Evolutionary conservation across 1,284 basidiomycete genomes (phyloP).

Genomic region (Abortiporus biennis): DNA sequence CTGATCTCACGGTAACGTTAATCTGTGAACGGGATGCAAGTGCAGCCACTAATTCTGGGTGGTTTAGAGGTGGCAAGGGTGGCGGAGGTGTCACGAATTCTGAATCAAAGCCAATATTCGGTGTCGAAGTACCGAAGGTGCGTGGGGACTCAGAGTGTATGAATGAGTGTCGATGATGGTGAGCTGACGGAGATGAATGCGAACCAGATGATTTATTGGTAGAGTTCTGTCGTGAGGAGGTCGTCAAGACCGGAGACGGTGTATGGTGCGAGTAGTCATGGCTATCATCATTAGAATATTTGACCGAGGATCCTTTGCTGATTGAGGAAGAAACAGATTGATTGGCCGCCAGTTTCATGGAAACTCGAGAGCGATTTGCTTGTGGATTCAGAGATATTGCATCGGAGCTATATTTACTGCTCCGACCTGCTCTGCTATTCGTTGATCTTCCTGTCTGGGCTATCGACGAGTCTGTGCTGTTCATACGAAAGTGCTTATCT

Average conservation of each 20-base stretch:
- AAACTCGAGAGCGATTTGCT: conserved; percentile 5
- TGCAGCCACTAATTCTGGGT: conserved; percentile 1
- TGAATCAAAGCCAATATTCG: background rate
- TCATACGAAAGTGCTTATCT: conserved; percentile 16
- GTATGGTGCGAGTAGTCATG: conserved; percentile 6
- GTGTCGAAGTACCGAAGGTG: conserved; percentile 7
- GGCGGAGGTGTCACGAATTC: background rate
- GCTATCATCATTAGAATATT: conserved; percentile 7
- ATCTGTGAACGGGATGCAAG: background rate
- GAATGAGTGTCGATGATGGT: background rate
- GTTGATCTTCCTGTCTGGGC: too few species aligned
- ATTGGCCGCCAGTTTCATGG: conserved; percentile 3
- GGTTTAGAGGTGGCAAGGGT: background rate
- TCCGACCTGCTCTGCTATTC: conserved; percentile 7
- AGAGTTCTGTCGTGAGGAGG: conserved; percentile 13
- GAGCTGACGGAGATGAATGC: conserved; percentile 21
- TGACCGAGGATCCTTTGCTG: conserved; percentile 7
- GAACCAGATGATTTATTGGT: conserved; percentile 13
- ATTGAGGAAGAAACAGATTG: conserved; percentile 7
- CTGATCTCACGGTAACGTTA: background rate
- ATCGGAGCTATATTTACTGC: conserved; percentile 4
- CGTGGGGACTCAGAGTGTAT: conserved; percentile 16
- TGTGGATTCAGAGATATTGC: background rate
- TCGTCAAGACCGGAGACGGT: conserved; percentile 12
- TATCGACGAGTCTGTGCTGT: background rate